Base-by-base conservation (phyloP, 768 basidiomycete species). In the Neoboletus brunneissimus region DNA sequence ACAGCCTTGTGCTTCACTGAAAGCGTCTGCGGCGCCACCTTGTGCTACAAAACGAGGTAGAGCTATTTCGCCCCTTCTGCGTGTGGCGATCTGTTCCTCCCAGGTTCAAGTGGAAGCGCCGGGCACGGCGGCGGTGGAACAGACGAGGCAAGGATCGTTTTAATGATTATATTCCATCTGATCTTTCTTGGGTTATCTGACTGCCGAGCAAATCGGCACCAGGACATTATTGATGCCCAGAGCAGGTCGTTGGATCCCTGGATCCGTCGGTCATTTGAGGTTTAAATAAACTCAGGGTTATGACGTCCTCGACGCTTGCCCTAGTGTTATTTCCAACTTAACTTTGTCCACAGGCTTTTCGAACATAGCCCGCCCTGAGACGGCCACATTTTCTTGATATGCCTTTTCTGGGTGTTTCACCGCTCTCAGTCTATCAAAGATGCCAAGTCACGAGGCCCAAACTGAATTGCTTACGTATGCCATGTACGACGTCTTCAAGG, bases 251-350 rank as follows among this genome's bases (percentile, higher is more conserved):
- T 47, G n/a, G 22, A 49, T 56, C 53, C 57, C 59, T 61, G 49
- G 20, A 51, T 46, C 27, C 51, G 35, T 41, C 53, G 50, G 29
- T 43, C 47, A 27, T 53, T 44, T 56, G 40, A 29, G 57, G 59
- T 56, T 61, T 54, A 40, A 58, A 52, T 59, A 54, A 54, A 55
- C 38, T 56, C 58, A 63, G 65, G 67, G 68, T 68, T 45, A 70
- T 67, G 63, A 63, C 68, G 60, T 68, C 48, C 38, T 66, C 25
- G 51, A 55, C 35, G 44, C 41, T 34, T 34, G 41, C 41, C 55
- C 45, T 43, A 25, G 34, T 32, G 15, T n/a, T 22, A n/a, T 31
- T 59, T 54, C 25, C 59, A 69, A 68, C 60, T 29, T 70, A 70
- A 70, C 67, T 63, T 67, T 68, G 66, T 63, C 20, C 51, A 29